Evolutionary conservation across 208 protist species (phyloP), one percentile per base, ranked within the genome.

Genomic region (Acanthamoeba castellanii): DNA sequence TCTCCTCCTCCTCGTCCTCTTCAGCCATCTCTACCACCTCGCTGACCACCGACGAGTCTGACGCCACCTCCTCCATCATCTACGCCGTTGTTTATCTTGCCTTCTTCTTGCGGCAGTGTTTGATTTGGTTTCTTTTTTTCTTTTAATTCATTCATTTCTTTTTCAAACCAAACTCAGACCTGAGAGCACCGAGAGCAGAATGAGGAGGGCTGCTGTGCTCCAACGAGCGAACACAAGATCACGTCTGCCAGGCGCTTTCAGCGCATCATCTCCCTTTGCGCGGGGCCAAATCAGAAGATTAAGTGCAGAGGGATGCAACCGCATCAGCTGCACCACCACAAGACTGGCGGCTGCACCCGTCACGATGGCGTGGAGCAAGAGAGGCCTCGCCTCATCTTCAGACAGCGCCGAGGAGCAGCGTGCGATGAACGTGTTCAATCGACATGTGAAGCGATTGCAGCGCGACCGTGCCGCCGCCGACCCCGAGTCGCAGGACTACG

Each of bases 381-480:
- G 30, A 9, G 34, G 30, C n/a, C 22, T 64, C 0, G 57, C 57
- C 57, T 64, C 57, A 8, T 27, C 57, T 7, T 25, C 57, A 7
- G 57, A 20, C 5, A 64, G 64, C 14, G 64, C 5, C n/a, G 64
- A 42, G 5, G 72, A 81, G 72, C 30, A 92, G 18, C 30, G 64
- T 3, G 30, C 55, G 0, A 94, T 94, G 68, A 87, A 85, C 34
- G 59, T 95, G 37, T 95, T 95, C 59, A 55, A 90, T 30, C 30
- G 74, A 13, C 61, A 85, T 0, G 74, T 78, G 32, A 95, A 95
- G 57, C 74, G 64, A 25, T 30, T 95, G 57, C 92, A 95, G 50
- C 70, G 78, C 5, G 92, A 95, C 27, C 70, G 92, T 68, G 81
- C 92, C 9, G 68, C 92, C 6, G 34, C 37, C 14, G 42, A 74